Evolutionary conservation across 768 basidiomycete genomes (phyloP), one percentile per base, ranked within the genome.

Genomic region (Pseudohyphozyma bogoriensis): DNA sequence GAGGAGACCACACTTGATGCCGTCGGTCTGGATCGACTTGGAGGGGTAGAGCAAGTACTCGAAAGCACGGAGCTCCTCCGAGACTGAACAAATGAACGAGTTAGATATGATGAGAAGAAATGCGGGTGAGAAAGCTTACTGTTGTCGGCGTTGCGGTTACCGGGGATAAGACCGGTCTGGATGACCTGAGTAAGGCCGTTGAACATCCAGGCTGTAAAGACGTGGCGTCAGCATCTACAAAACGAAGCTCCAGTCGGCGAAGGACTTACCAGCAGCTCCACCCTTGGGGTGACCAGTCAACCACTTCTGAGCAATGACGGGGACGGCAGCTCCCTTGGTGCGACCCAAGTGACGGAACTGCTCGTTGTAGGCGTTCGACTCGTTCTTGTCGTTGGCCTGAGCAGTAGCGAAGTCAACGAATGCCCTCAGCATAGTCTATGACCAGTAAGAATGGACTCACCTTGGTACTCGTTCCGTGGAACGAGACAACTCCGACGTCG

Each of bases 251-350:
- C 13, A 3, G 45, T 6, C n/a, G 2, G 8, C 4, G 24, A 6
- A 10, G 45, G 28, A 26, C 45, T 22, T 13, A 49, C 87, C n/a
- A 56, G 93, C 93, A n/a, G 95, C 89, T 62, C 93, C 95, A 74
- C 95, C 95, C 79, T 99, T 99, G 15, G 93, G 85, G 73, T 99
- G 93, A 62, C 95, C 95, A 33, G 93, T 85, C 52, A 99, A 79
- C 73, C 86, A 89, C 81, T 99, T 99, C 75, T 97, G 95, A 3
- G 95, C 90, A 74, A 97, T 86, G 70, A 95, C 84, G 7, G 95
- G 95, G 50, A 93, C 85, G n/a, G 92, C 91, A 73, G 97, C 97
- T 56, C 95, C 93, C 40, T 84, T 82, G 10, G 89, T 88, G 63
- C 95, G 89, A 42, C 83, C 82, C 65, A 96, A 84, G 45, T 82